Base-by-base conservation (phyloP, 192 early-diverging fungal genomes). In the Coemansia sp. region DNA sequence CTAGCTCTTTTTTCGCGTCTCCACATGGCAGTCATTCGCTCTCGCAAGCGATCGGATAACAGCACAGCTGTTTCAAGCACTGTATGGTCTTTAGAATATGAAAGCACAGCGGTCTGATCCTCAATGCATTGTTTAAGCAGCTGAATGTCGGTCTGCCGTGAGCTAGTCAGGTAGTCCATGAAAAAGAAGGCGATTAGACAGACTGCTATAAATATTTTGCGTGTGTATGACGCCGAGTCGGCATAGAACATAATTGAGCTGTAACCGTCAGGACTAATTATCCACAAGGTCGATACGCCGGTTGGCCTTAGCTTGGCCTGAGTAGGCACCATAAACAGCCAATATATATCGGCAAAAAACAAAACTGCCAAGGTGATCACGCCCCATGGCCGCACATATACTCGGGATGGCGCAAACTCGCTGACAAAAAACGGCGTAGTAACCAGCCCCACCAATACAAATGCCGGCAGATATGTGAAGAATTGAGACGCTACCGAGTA, bases 71-170 rank as follows among this genome's bases (percentile, higher is more conserved):
- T 61, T 18, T 69, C 65, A 15, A 76, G 54, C 42, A 76, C 44
- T 0, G 66, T 69, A 35, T 58, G 62, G 41, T 76, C 68, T 43
- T 76, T 76, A 10, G 66, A 30, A 18, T 35, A 13, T 15, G 44
- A 42, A 18, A 76, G 51, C 38, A 47, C 14, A 5, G 48, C 43
- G 10, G 50, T 40, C 28, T 64, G 62, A 39, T 61, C 59, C 18
- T 20, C 42, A 18, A 69, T 54, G 46, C 65, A 61, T 12, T 50
- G 38, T 47, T 65, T 60, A 5, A 76, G 63, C 21, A 76, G 40
- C 59, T 76, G 72, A 13, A 76, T 41, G 26, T 76, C 72, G 8
- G 72, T 76, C 31, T 76, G 62, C 12, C 67, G 58, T n/a, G 66
- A 49, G 51, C 66, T 69, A 13, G 52, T 76, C 50, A 61, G 14